These are phyloP conservation scores for Neurospora pannonica DNA, from an alignment of 495 filamentous ascomycete genomes.

Conservation along the genomic window DNA sequence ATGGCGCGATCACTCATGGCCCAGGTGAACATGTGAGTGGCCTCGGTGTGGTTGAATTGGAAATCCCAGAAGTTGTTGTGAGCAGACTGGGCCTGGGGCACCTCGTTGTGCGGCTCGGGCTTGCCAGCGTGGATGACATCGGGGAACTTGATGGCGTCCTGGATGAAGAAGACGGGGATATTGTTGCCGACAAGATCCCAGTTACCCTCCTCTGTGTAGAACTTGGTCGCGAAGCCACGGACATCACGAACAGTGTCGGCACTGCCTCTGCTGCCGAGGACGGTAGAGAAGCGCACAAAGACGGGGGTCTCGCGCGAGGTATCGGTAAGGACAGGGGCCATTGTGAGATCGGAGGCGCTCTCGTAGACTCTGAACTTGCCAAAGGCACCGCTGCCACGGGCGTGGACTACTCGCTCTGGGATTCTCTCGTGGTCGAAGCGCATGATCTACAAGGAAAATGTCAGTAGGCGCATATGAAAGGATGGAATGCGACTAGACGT, in stretches of 20 bases:
- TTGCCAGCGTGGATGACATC: slow-evolving; percentile 74
- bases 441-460: slow-evolving; percentile 45
- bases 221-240: slow-evolving; percentile 72
- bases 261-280: slow-evolving; percentile 65
- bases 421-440: slow-evolving; percentile 84
- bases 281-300: slow-evolving; percentile 76
- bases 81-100: slow-evolving; percentile 49
- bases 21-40: slow-evolving; percentile 83
- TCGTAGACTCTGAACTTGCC: slow-evolving; percentile 71
- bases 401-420: slow-evolving; percentile 83
- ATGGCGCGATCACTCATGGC: slow-evolving; percentile 71
- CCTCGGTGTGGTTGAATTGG: slow-evolving; percentile 55
- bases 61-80: slow-evolving; percentile 61
- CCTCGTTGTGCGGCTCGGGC: slow-evolving; percentile 72
- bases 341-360: slow-evolving; percentile 59
- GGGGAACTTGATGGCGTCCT: slow-evolving; percentile 64
- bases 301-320: slow-evolving; percentile 70
- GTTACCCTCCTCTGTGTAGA: slow-evolving; percentile 56
- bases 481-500: slow-evolving; percentile 2
- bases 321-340: slow-evolving; percentile 67
- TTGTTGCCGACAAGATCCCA: slow-evolving; percentile 58
- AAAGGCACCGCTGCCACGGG: slow-evolving; percentile 74
- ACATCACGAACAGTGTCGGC: slow-evolving; percentile 78
- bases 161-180: slow-evolving; percentile 63
- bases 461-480: neutral